A percentile compares a stretch with the other conserved stretches of the same genome.
These are phyloP conservation scores for Aeschynomene evenia DNA, from an alignment of 306 rosid species.

Conservation along the genomic window DNA sequence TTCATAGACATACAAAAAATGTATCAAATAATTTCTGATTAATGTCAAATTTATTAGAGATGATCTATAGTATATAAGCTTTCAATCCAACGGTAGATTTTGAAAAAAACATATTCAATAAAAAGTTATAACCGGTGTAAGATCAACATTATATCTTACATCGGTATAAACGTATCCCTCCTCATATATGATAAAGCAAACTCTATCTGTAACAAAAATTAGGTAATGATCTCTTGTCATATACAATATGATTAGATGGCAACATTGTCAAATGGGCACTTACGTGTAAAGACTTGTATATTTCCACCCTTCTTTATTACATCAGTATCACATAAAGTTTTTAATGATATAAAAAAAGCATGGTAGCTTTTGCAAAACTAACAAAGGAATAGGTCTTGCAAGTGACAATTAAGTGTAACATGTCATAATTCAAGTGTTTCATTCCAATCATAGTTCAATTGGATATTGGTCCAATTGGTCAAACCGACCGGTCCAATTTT, in stretches of 20 bases:
- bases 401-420: background rate
- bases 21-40: too few species aligned
- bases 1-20: too few species aligned
- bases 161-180: too few species aligned
- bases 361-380: conserved; percentile 3
- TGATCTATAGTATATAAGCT: too few species aligned
- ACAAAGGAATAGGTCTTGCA: background rate
- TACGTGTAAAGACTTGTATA: background rate
- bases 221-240: conserved; percentile 16
- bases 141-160: too few species aligned
- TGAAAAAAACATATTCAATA: too few species aligned
- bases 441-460: too few species aligned
- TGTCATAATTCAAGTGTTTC: background rate
- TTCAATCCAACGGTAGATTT: too few species aligned
- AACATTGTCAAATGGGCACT: background rate
- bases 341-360: background rate
- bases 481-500: too few species aligned
- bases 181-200: conserved; percentile 3
- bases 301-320: background rate
- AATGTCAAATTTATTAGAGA: too few species aligned
- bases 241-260: background rate
- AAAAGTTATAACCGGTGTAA: too few species aligned
- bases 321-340: background rate
- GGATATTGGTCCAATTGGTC: too few species aligned
- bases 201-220: background rate